phyloP scores from a whole-genome alignment of 495 filamentous ascomycete species.

The Daldinia caldariorum region DNA sequence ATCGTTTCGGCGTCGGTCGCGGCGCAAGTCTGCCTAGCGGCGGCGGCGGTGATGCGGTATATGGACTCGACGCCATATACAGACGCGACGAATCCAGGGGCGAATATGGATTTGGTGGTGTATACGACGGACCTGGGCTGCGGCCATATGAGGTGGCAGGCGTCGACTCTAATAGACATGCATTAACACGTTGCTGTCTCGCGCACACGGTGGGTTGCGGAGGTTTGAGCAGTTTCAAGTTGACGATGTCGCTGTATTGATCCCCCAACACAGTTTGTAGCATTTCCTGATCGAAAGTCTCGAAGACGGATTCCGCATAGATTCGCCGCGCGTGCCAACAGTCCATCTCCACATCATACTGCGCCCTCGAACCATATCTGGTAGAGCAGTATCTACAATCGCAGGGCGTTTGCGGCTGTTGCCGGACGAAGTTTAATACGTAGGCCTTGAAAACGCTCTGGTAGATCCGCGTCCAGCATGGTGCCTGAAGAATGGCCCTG shows the following conservation, averaged over 20 bases:
- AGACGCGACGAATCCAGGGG: neutral
- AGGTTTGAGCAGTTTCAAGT: slow-evolving; percentile 1
- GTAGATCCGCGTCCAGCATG: slow-evolving; percentile 33
- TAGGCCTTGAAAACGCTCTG: slow-evolving; percentile 32
- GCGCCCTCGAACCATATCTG: neutral
- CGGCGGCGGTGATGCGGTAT: too few species aligned
- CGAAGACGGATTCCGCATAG: neutral
- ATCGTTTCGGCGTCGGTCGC: neutral
- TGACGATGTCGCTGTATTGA: slow-evolving; percentile 14
- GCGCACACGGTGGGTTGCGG: neutral
- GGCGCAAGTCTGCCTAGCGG: neutral
- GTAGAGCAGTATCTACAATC: too few species aligned
- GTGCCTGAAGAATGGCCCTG: slow-evolving; percentile 13
- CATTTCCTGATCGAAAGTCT: slow-evolving; percentile 12
- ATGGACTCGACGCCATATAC: too few species aligned
- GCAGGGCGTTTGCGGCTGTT: neutral
- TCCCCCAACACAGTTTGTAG: slow-evolving; percentile 8
- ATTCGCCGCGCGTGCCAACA: slow-evolving; percentile 7
- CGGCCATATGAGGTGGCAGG: too few species aligned
- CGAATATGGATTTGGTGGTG: neutral
- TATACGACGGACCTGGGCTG: too few species aligned
- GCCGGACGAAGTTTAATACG: slow-evolving; percentile 23
- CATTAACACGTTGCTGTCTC: too few species aligned
- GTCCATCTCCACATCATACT: neutral
- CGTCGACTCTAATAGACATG: too few species aligned